These are phyloP conservation scores for Anthracocystis walkeri DNA, from an alignment of 1,284 basidiomycete species.

Conservation along the genomic window DNA sequence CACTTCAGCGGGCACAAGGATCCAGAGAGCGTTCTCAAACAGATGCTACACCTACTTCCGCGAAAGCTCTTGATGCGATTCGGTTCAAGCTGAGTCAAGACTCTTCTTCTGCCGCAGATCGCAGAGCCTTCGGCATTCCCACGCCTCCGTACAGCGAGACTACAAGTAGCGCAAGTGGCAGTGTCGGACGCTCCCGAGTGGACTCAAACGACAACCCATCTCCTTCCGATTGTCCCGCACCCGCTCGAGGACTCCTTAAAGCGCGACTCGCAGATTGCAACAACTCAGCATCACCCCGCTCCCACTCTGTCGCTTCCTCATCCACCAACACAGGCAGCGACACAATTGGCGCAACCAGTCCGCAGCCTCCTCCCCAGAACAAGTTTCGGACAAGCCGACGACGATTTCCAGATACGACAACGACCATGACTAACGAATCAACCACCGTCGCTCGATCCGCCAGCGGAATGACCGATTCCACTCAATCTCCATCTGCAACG, in stretches of 20 bases:
- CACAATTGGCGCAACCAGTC: constrained; percentile 34
- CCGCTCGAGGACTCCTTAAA: background rate
- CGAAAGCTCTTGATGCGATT: constrained; percentile 16
- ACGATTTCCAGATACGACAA: background rate
- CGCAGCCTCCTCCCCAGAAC: constrained; percentile 13
- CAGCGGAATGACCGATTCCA: constrained; percentile 1
- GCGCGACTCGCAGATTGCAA: background rate
- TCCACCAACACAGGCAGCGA: constrained; percentile 38
- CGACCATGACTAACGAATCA: background rate
- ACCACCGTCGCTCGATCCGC: constrained; percentile 1
- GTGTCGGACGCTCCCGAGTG: constrained; percentile 32
- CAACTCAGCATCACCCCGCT: constrained; percentile 12
- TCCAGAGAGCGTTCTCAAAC: background rate
- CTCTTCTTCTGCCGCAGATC: constrained; percentile 1
- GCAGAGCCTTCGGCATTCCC: constrained; percentile 22
- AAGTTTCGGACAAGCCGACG: constrained; percentile 12
- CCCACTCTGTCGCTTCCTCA: constrained; percentile 39
- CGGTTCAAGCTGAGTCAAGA: constrained; percentile 12
- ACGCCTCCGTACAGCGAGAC: constrained; percentile 49
- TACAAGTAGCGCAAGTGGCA: constrained; percentile 39
- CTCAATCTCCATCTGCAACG: constrained; percentile 15
- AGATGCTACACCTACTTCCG: background rate
- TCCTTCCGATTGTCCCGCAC: background rate
- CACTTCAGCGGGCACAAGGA: background rate
- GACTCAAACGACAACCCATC: constrained; percentile 15